Conservation (phyloP, 106 monocot genomes). For the Allium sativum region DNA sequence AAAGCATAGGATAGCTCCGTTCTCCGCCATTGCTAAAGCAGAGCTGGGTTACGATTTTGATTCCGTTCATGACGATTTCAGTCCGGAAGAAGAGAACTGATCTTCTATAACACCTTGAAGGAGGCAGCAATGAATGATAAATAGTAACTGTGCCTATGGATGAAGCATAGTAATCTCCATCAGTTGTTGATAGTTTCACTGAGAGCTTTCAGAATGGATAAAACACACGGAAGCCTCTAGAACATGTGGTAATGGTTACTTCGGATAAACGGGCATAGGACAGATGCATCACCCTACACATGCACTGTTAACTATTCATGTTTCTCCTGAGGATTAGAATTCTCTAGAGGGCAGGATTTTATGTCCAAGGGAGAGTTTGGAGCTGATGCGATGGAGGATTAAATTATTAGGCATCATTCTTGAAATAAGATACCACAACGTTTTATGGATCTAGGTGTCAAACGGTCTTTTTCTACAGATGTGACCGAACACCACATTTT, state of each 20-base stretch:
- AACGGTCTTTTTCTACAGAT: conserved; percentile 7
- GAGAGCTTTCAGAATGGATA: conserved; percentile 49
- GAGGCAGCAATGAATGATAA: conserved; percentile 42
- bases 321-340: conserved; percentile 38
- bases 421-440: conserved; percentile 55
- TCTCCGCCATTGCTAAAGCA: too few relatives aligned
- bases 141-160: conserved; percentile 62
- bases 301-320: conserved; percentile 36
- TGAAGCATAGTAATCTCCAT: conserved; percentile 49
- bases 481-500: conserved; percentile 13
- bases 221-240: conserved; percentile 31
- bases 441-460: conserved; percentile 30
- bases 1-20: too few relatives aligned
- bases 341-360: conserved; percentile 49
- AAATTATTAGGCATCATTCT: conserved; percentile 47
- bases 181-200: conserved; percentile 51
- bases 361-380: conserved; percentile 47
- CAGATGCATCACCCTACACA: conserved; percentile 39
- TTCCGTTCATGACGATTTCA: neutral
- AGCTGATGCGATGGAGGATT: conserved; percentile 65
- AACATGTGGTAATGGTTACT: conserved; percentile 52
- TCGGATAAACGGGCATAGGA: conserved; percentile 42
- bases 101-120: conserved; percentile 28
- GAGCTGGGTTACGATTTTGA: neutral
- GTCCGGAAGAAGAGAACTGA: conserved; percentile 27